Evolutionary conservation across 805 yeast species (phyloP), one percentile per base, ranked within the genome.

Genomic region (Schizosaccharomyces lindneri): DNA sequence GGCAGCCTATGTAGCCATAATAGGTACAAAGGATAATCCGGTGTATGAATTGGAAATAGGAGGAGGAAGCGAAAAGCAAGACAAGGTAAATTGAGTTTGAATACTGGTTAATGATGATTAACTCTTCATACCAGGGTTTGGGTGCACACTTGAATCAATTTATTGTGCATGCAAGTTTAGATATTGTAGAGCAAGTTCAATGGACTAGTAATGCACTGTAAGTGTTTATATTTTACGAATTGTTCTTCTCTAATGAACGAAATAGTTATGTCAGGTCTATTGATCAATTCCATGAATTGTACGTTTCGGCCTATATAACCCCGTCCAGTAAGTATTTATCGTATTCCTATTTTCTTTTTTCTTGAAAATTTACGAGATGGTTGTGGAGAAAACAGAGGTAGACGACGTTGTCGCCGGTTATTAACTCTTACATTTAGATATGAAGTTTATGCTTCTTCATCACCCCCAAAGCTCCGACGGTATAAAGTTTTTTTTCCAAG

Each of bases 181-280:
- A 93, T 70, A 76, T 93, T n/a, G 81, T 93, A 0, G 96, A 93
- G 65, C 95, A 89, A 67, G 72, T 81, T 2, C 97, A 88, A 69
- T 88, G 95, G 90, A 78, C 80, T 59, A 75, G 79, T 9, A 80
- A 76, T 64, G 75, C 78, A 55, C 75, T 84, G 64, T 65, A 61
- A 5, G 32, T 61, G 61, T 43, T 27, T 55, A 36, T 36, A 1
- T 36, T 36, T 36, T 11, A 11, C 17, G 11, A 7, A 13, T 36
- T 1, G 9, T 36, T 15, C 9, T 3, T 7, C 41, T 36, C 41
- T 36, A 36, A 36, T 36, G 41, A 36, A 13, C 41, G 1, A 2
- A 2, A 1, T 32, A 63, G 66, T 63, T 83, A 85, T 68, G 73
- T 88, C 64, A 89, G 90, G 59, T 79, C 79, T 57, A 79, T 90